A percentile compares a stretch with the other conserved stretches of the same genome.
Evolutionary conservation across 257 asterid species (phyloP).

Genomic region (Henckelia pumila): DNA sequence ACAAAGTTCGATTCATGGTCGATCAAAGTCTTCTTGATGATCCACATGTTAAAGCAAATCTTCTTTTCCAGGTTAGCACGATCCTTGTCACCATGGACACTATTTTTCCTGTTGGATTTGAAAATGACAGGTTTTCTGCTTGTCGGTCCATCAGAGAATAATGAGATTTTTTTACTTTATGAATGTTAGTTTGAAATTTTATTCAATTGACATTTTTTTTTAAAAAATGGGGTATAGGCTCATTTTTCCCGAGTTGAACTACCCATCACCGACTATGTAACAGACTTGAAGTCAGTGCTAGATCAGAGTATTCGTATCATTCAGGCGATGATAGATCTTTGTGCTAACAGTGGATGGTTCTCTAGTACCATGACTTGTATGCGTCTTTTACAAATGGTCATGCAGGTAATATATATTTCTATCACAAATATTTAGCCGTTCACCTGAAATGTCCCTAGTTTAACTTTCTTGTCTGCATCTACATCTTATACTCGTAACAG

Average conservation of each 20-base stretch:
- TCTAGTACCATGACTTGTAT: constrained; percentile 83
- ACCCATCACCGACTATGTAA: constrained; percentile 84
- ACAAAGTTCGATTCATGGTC: constrained; percentile 66
- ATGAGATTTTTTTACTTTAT: constrained; percentile 6
- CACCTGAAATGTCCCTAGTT: constrained; percentile 8
- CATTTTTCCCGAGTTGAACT: constrained; percentile 83
- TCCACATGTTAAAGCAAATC: constrained; percentile 97
- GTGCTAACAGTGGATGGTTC: constrained; percentile 99
- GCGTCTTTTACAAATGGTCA: constrained; percentile 96
- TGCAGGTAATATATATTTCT: constrained; percentile 65
- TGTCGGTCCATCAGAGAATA: not conserved
- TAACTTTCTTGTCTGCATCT: not conserved
- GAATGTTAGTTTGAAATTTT: constrained; percentile 17
- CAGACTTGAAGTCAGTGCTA: constrained; percentile 89
- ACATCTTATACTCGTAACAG: not conserved
- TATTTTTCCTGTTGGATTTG: constrained; percentile 3
- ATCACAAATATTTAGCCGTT: constrained; percentile 8
- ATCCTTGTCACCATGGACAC: constrained; percentile 19
- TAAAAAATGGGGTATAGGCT: constrained; percentile 64
- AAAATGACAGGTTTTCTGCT: constrained; percentile 9
- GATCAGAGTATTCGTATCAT: constrained; percentile 95
- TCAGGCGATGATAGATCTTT: constrained; percentile 98
- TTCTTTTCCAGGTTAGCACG: constrained; percentile 76
- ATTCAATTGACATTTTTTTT: constrained; percentile 20
- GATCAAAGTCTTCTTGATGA: constrained; percentile 88